A percentile compares a stretch with the other conserved stretches of the same genome.
These are phyloP conservation scores for Malus domestica DNA, from an alignment of 306 rosid genomes.

Conservation along the genomic window DNA sequence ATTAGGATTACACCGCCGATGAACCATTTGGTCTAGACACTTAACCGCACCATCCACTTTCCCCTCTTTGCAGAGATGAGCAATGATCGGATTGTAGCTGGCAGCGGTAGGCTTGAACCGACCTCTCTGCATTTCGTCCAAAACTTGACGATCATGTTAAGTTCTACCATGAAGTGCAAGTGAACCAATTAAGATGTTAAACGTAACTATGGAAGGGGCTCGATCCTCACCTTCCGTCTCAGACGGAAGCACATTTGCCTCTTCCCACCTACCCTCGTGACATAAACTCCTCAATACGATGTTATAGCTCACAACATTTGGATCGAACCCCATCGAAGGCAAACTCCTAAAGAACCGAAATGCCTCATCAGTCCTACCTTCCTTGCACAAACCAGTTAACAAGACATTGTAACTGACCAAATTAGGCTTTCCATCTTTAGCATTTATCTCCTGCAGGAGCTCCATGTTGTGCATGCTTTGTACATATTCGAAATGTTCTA, in stretches of 20 bases:
- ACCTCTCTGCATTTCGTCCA: conserved; percentile 63
- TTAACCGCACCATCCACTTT: conserved; percentile 55
- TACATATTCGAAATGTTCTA: too few relatives aligned
- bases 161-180: conserved; percentile 67
- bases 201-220: conserved; percentile 62
- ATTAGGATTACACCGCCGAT: conserved; percentile 48
- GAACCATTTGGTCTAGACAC: conserved; percentile 65
- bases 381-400: conserved; percentile 84
- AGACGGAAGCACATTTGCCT: conserved; percentile 60
- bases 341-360: conserved; percentile 53
- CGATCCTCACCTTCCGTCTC: conserved; percentile 62
- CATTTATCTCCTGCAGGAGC: conserved; percentile 66
- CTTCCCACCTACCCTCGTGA: conserved; percentile 73
- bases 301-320: conserved; percentile 85
- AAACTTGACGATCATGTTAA: conserved; percentile 65
- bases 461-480: conserved; percentile 1
- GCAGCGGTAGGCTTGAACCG: conserved; percentile 62
- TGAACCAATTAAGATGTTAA: conserved; percentile 69
- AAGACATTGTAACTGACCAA: conserved; percentile 83
- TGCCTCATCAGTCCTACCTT: conserved; percentile 82
- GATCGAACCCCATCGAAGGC: conserved; percentile 64
- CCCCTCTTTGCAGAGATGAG: conserved; percentile 63
- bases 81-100: conserved; percentile 73
- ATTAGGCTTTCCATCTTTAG: conserved; percentile 73
- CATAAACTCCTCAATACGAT: conserved; percentile 69